phyloP scores from a whole-genome alignment of 495 filamentous ascomycete genomes.

The Haplographium delicatum region DNA sequence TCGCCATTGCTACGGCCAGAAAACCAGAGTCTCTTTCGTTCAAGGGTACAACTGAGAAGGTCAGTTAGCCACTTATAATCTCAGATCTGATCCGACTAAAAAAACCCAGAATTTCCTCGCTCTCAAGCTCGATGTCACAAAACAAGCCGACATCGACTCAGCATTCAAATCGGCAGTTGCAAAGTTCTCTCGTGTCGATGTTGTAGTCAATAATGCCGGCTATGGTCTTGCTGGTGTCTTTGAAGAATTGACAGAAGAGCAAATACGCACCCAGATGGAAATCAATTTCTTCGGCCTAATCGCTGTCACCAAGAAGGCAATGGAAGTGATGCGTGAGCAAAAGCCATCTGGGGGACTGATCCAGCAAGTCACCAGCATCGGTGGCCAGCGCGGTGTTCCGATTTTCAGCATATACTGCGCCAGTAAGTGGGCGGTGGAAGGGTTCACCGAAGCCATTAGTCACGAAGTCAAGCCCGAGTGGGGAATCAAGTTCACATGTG shows the following conservation, averaged over 20 bases:
- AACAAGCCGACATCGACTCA: slow-evolving; percentile 35
- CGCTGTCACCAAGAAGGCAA: slow-evolving; percentile 35
- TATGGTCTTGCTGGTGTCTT: slow-evolving; percentile 42
- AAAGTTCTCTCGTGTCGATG: slow-evolving; percentile 44
- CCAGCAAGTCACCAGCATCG: slow-evolving; percentile 49
- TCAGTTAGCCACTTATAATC: not conserved
- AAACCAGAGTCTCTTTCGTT: slow-evolving; percentile 28
- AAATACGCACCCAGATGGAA: slow-evolving; percentile 40
- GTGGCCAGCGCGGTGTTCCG: slow-evolving; percentile 41
- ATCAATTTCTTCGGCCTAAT: slow-evolving; percentile 52
- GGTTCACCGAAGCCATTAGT: slow-evolving; percentile 48
- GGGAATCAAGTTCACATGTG: slow-evolving; percentile 35
- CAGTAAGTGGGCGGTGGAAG: slow-evolving; percentile 50
- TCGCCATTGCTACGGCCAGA: slow-evolving; percentile 35
- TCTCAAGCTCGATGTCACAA: slow-evolving; percentile 45
- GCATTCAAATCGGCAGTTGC: slow-evolving; percentile 30
- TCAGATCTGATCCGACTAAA: not conserved
- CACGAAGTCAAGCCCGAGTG: slow-evolving; percentile 47
- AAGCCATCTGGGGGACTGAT: slow-evolving; percentile 42
- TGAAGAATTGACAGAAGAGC: slow-evolving; percentile 36
- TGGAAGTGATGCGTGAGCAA: slow-evolving; percentile 43
- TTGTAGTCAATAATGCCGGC: slow-evolving; percentile 55
- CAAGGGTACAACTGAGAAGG: slow-evolving; percentile 19
- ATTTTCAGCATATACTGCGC: slow-evolving; percentile 50
- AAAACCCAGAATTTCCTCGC: slow-evolving; percentile 36